Base-by-base conservation (phyloP, 345 rosid genomes). In the Citrus medica region DNA sequence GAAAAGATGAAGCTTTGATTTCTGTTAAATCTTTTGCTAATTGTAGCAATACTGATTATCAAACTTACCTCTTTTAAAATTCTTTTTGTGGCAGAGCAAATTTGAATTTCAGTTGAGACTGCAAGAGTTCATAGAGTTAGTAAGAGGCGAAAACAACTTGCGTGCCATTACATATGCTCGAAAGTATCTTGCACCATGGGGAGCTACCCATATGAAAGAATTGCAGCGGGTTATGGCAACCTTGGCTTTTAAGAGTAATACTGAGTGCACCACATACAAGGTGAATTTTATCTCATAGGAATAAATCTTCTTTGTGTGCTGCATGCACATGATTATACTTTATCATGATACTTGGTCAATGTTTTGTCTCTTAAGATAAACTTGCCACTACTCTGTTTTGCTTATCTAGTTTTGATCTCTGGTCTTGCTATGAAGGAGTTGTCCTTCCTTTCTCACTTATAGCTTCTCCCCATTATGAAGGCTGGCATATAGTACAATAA, bases 91-190 rank as follows among this genome's bases (percentile, higher is more conserved):
- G 64, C 89, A 96, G 99, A 96, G 99, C 88, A 90, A 87, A 76
- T 90, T 94, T 14, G 99, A 96, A 80, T 94, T 96, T 88, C 97
- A 89, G 84, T 83, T 96, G 87, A 92, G 98, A 86, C 92, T 92
- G 84, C 99, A 96, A 87, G 98, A 94, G 71, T 96, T 92, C 76
- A 80, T 96, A 32, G 99, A 96, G 88, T 84, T 96, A 83, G 94
- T 96, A 78, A 89, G 99, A 80, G 87, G 88, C 77, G 93, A 90
- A 46, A 87, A 87, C 79, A 82, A 84, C 81, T 82, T 90, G 87
- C 82, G 82, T 76, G 98, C 99, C 80, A 96, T 92, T 82, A 51
- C 71, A 71, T 96, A 94, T 83, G 93, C 97, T 58, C 91, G 92
- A 79, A 96, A 90, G 84, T 85, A 91, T 85, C 93, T 96, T 73